Percentiles rank a stretch among this genome's conserved stretches.
These are phyloP conservation scores for Forsythia suspensa DNA, from an alignment of 257 asterid species.

Conservation along the genomic window DNA sequence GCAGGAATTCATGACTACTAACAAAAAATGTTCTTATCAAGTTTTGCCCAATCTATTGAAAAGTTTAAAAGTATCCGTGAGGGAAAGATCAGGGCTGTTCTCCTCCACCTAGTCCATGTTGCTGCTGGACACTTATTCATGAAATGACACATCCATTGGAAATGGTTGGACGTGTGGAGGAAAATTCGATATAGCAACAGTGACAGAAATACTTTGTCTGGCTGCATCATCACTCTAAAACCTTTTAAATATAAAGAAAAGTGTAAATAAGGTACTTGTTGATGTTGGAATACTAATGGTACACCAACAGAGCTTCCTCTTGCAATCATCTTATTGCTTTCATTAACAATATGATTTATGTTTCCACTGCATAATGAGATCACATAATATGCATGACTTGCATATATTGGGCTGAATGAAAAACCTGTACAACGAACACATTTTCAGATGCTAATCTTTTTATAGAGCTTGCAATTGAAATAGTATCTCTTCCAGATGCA, in stretches of 20 bases:
- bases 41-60: neutral
- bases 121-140: too few species aligned
- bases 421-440: slow-evolving; percentile 95
- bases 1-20: neutral
- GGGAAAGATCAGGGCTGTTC: too few species aligned
- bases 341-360: neutral
- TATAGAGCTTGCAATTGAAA: slow-evolving; percentile 87
- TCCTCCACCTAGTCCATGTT: too few species aligned
- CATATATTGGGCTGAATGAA: slow-evolving; percentile 23
- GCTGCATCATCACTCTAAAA: slow-evolving; percentile 14
- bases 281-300: neutral
- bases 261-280: slow-evolving; percentile 2
- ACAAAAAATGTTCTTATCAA: neutral
- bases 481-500: slow-evolving; percentile 98
- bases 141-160: neutral
- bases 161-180: neutral
- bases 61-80: neutral
- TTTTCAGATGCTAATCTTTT: slow-evolving; percentile 85
- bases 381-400: slow-evolving; percentile 4
- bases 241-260: neutral
- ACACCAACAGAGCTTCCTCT: slow-evolving; percentile 18
- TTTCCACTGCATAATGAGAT: neutral
- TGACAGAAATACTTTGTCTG: slow-evolving; percentile 7
- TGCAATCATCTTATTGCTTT: slow-evolving; percentile 2
- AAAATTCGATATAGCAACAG: neutral